Conservation (phyloP, 2,329 filamentous ascomycete genomes). For the Didymella pinodella region DNA sequence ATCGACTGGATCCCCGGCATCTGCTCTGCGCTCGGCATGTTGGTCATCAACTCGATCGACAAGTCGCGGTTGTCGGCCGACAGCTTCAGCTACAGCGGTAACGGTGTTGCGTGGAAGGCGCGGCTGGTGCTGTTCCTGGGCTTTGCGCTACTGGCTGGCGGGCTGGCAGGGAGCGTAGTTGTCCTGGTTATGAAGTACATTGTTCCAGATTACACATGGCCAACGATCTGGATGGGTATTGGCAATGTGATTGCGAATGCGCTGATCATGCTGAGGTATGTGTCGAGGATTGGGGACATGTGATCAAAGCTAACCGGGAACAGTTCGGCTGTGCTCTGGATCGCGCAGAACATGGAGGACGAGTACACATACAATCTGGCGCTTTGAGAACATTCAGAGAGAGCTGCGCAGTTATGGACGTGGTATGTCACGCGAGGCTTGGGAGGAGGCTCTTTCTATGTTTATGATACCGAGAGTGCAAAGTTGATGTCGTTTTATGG, state of each 20-base stretch:
- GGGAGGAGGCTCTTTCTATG: not conserved
- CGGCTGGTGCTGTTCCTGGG: constrained; percentile 72
- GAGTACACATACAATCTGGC: constrained; percentile 75
- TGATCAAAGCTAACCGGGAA: constrained; percentile 30
- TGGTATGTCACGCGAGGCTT: not conserved
- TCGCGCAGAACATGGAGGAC: constrained; percentile 76
- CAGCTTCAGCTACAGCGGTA: constrained; percentile 70
- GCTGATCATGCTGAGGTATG: constrained; percentile 72
- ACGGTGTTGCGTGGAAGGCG: constrained; percentile 75
- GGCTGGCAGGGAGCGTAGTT: constrained; percentile 71
- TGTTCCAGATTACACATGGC: constrained; percentile 65
- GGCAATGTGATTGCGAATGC: constrained; percentile 72
- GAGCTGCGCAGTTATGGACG: not conserved
- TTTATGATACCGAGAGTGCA: constrained; percentile 11
- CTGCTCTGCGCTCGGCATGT: constrained; percentile 73
- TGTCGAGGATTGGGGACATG: constrained; percentile 14
- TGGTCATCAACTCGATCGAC: constrained; percentile 76
- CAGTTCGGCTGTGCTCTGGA: constrained; percentile 71
- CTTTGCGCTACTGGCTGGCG: constrained; percentile 73
- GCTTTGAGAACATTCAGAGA: constrained; percentile 53
- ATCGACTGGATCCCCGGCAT: constrained; percentile 77
- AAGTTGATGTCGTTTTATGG: constrained; percentile 10
- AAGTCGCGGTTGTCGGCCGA: constrained; percentile 71
- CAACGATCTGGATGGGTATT: constrained; percentile 72
- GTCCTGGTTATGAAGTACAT: constrained; percentile 74